Base-by-base conservation (phyloP, 306 rosid genomes). In the Vicia villosa region DNA sequence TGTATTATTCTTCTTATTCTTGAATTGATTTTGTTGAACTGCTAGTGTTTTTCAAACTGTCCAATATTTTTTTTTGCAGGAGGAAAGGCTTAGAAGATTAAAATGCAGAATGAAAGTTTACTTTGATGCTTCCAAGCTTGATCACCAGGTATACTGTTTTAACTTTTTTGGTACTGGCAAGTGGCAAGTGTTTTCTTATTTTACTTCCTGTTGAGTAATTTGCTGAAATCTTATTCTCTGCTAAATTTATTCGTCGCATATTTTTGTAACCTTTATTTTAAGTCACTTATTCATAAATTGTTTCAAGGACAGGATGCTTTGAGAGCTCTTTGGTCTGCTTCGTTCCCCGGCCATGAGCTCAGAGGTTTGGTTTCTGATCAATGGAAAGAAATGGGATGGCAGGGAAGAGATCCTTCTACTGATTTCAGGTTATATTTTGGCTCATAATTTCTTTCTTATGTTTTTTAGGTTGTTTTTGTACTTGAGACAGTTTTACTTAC, bases 341-440 rank as follows among this genome's bases (percentile, higher is more conserved):
- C 98, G 0, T 92, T 70, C 70, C 98, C 96, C 8, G 85, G 78
- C 66, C 74, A 87, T 76, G 86, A 89, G 78, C 98, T 89, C 47
- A 79, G 56, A 16, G 90, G 92, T 69, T 85, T 92, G 89, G 77
- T 92, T 79, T 92, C 95, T 60, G 95, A 92, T 66, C 98, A 92
- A 56, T 89, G 96, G 98, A 92, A 92, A 76, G 92, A 92, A 77
- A 92, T 89, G 96, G 98, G 98, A 56, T 92, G 96, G 96, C 98
- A 92, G 66, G 96, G 98, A 81, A 89, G 85, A 80, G 96, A 92
- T 62, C 98, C 98, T 37, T 92, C 98, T 0, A 92, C 98, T 32
- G 96, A 92, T 88, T 92, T 92, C 84, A 87, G 96, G 98, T 92
- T 78, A 66, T 43, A 54, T 69, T 49, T 72, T 69, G 8, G 19